Evolutionary conservation across 257 asterid genomes (phyloP).

Genomic region (Solanum peruvianum): DNA sequence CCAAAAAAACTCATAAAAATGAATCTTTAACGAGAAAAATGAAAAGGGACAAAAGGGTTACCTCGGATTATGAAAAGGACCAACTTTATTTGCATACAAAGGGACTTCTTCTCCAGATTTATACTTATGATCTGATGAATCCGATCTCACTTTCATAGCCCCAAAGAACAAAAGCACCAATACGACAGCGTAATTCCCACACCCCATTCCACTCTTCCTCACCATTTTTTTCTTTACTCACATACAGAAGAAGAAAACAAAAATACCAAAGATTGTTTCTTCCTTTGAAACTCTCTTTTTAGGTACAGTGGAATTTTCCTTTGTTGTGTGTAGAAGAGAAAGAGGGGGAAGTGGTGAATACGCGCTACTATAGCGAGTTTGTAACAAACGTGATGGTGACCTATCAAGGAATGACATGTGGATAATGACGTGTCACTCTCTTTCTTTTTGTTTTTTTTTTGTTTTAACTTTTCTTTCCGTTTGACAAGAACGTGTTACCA

Average conservation of each 20-base stretch:
- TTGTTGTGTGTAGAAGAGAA: background rate
- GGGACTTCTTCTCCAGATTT: conserved; percentile 19
- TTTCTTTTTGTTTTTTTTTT: background rate
- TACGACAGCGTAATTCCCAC: conserved; percentile 5
- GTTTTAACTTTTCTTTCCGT: no score
- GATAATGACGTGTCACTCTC: background rate
- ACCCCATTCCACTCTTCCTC: background rate
- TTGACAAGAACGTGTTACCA: background rate
- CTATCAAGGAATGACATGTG: background rate
- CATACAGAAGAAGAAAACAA: background rate
- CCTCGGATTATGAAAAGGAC: conserved; percentile 36
- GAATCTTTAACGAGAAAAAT: background rate
- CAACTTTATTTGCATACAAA: conserved; percentile 32
- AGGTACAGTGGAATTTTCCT: background rate
- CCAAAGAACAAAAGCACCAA: background rate
- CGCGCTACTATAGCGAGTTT: background rate
- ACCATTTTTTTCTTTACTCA: background rate
- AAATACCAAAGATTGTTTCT: background rate
- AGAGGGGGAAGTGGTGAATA: background rate
- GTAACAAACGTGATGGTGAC: background rate
- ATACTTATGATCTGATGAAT: conserved; percentile 27
- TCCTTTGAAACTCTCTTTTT: background rate
- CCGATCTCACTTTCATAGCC: conserved; percentile 14
- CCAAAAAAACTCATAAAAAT: background rate
- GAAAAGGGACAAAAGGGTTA: background rate